Evolutionary conservation across 495 filamentous ascomycete species (phyloP).

Genomic region (Neurospora sp.): DNA sequence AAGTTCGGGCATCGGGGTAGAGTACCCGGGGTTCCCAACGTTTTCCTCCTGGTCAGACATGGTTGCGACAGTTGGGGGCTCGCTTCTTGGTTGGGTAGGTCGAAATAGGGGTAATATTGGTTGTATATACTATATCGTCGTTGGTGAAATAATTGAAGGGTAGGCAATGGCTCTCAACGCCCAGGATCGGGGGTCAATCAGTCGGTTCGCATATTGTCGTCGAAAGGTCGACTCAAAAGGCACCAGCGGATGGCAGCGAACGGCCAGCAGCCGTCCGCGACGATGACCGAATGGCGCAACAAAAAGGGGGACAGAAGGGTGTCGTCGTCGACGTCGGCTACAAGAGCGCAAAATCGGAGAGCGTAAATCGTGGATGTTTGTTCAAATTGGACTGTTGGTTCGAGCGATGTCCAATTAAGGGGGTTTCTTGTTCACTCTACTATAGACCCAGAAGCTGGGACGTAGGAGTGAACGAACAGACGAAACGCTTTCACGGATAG

Average conservation of each 20-base stretch:
- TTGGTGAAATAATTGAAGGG: neutral
- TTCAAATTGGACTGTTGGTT: conserved; percentile 3
- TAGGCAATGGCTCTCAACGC: conserved; percentile 17
- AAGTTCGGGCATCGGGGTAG: conserved; percentile 76
- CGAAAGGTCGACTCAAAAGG: conserved; percentile 7
- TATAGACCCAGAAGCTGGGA: conserved; percentile 82
- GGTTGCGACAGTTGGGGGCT: conserved; percentile 8
- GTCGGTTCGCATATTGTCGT: conserved; percentile 24
- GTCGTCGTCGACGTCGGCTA: conserved; percentile 1
- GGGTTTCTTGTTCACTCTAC: conserved; percentile 93
- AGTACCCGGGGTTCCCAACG: conserved; percentile 41
- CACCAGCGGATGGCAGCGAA: conserved; percentile 33
- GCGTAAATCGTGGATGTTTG: neutral
- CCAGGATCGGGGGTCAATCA: conserved; percentile 11
- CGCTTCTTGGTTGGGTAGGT: neutral
- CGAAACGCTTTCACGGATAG: conserved; percentile 62
- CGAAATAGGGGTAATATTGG: neutral
- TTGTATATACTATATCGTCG: neutral
- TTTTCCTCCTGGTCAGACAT: conserved; percentile 52
- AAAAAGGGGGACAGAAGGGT: neutral
- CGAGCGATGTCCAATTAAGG: conserved; percentile 67
- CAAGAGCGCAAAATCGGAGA: neutral
- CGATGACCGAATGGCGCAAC: conserved; percentile 2
- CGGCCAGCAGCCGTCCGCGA: conserved; percentile 29
- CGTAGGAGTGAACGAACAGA: conserved; percentile 88